phyloP scores from a whole-genome alignment of 2,329 filamentous ascomycete genomes.

The Fusarium xylarioides region DNA sequence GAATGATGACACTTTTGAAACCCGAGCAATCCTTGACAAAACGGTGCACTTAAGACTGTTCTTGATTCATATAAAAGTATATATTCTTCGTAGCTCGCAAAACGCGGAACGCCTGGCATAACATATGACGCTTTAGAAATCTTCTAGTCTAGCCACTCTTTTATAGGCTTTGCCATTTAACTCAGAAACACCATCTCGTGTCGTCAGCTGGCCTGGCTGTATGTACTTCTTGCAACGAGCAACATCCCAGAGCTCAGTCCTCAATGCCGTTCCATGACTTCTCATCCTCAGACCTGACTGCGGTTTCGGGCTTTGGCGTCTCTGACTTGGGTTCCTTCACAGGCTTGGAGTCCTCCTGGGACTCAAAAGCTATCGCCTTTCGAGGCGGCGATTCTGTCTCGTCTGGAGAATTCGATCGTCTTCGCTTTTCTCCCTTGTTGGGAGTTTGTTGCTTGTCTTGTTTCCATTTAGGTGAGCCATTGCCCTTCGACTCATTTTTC shows the following conservation, averaged over 20 bases:
- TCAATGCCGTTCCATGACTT: conserved; percentile 56
- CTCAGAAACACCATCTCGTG: background rate
- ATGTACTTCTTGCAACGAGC: background rate
- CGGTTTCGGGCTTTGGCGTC: conserved; percentile 17
- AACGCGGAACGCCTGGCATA: conserved; percentile 27
- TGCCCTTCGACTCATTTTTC: conserved; percentile 22
- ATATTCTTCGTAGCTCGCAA: conserved; percentile 1
- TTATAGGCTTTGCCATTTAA: background rate
- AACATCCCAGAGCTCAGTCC: conserved; percentile 41
- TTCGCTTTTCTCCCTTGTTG: conserved; percentile 44
- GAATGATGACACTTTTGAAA: background rate
- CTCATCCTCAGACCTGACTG: conserved; percentile 49
- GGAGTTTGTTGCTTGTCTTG: conserved; percentile 18
- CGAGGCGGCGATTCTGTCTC: conserved; percentile 38
- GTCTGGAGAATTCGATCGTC: conserved; percentile 42
- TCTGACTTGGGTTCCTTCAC: conserved; percentile 18
- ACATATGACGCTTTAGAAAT: conserved; percentile 23
- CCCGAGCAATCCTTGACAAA: background rate
- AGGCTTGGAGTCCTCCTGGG: conserved; percentile 29
- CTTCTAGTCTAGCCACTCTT: conserved; percentile 28
- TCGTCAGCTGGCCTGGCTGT: background rate
- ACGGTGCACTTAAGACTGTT: background rate
- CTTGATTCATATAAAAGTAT: background rate
- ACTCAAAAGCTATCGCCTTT: conserved; percentile 43
- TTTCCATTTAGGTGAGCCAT: conserved; percentile 22